Conservation (phyloP, 495 filamentous ascomycete species). For the Saxispiralis lemnorum region DNA sequence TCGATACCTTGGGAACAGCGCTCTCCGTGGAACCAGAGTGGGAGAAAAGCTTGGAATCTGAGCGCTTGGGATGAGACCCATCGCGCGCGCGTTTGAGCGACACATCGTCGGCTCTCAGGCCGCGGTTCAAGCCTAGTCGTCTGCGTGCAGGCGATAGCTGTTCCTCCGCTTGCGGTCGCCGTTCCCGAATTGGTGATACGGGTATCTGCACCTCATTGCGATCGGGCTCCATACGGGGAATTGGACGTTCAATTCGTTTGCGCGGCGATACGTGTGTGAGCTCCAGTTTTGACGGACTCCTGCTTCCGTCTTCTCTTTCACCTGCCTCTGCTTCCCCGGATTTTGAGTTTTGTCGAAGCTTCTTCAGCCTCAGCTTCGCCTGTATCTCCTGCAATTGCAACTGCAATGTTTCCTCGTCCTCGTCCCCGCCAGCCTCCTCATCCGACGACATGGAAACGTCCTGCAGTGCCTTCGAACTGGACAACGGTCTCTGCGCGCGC, state of each 20-base stretch:
- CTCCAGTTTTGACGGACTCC: neutral
- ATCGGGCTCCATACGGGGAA: no score
- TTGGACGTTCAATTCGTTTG: no score
- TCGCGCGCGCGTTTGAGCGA: slow-evolving; percentile 54
- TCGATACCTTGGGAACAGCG: slow-evolving; percentile 32
- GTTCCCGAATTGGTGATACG: slow-evolving; percentile 51
- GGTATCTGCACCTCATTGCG: slow-evolving; percentile 51
- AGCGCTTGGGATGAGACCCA: slow-evolving; percentile 5
- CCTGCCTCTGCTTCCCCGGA: slow-evolving; percentile 24
- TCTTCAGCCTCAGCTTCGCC: slow-evolving; percentile 74
- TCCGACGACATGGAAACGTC: slow-evolving; percentile 11
- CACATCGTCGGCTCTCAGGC: slow-evolving; percentile 60
- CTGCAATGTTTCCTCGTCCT: slow-evolving; percentile 80
- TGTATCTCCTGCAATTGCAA: slow-evolving; percentile 73
- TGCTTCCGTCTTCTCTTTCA: slow-evolving; percentile 5
- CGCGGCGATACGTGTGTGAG: neutral
- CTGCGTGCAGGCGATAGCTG: slow-evolving; percentile 66
- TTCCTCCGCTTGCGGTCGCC: slow-evolving; percentile 25
- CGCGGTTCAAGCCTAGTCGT: slow-evolving; percentile 78
- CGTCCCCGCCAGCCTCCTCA: slow-evolving; percentile 33
- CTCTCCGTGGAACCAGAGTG: neutral
- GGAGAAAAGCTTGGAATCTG: neutral
- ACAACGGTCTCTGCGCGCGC: slow-evolving; percentile 16
- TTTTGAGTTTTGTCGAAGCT: slow-evolving; percentile 34
- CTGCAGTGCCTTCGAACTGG: slow-evolving; percentile 4